Percentiles rank a stretch among this genome's conserved stretches.
These are phyloP conservation scores for Escovopsis sp. DNA, from an alignment of 2,329 filamentous ascomycete species.

Conservation along the genomic window DNA sequence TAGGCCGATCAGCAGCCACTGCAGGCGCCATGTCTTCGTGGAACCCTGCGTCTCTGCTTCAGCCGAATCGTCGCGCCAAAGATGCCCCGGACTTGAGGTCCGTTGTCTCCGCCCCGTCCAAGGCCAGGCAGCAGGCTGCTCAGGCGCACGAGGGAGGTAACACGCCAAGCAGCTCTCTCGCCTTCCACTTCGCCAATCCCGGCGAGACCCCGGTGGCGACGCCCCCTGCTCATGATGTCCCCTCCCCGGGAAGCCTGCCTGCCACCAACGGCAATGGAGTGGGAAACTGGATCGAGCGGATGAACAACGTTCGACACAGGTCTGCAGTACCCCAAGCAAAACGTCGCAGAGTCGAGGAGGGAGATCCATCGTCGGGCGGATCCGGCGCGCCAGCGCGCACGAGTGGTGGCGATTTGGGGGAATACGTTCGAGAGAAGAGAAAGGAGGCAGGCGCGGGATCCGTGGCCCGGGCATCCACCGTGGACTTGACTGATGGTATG, in stretches of 20 bases:
- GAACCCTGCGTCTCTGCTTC: conserved; percentile 25
- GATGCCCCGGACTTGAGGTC: conserved; percentile 14
- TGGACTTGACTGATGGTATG: conserved; percentile 45
- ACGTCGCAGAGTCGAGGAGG: conserved; percentile 42
- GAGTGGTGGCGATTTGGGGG: conserved; percentile 43
- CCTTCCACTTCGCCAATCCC: conserved; percentile 28
- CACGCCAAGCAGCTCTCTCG: conserved; percentile 16
- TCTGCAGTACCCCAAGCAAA: conserved; percentile 43
- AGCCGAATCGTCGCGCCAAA: conserved; percentile 19
- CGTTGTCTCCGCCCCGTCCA: conserved; percentile 8
- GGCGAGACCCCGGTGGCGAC: conserved; percentile 12
- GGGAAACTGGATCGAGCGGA: conserved; percentile 52
- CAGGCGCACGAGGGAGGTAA: conserved; percentile 10
- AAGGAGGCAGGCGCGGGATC: conserved; percentile 23
- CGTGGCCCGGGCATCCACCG: conserved; percentile 25
- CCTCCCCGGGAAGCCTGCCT: conserved; percentile 5
- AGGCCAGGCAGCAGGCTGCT: conserved; percentile 8
- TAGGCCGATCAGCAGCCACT: conserved; percentile 15
- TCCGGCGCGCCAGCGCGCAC: conserved; percentile 16
- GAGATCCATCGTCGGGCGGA: conserved; percentile 25
- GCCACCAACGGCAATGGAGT: conserved; percentile 25
- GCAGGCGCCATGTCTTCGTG: conserved; percentile 19
- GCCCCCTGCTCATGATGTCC: conserved; percentile 12
- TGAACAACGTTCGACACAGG: conserved; percentile 61
- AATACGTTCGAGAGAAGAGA: conserved; percentile 48